A percentile compares a stretch with the other conserved stretches of the same genome.
phyloP scores from a whole-genome alignment of 139 green algal genomes.

The Chlamydomonas incerta region DNA sequence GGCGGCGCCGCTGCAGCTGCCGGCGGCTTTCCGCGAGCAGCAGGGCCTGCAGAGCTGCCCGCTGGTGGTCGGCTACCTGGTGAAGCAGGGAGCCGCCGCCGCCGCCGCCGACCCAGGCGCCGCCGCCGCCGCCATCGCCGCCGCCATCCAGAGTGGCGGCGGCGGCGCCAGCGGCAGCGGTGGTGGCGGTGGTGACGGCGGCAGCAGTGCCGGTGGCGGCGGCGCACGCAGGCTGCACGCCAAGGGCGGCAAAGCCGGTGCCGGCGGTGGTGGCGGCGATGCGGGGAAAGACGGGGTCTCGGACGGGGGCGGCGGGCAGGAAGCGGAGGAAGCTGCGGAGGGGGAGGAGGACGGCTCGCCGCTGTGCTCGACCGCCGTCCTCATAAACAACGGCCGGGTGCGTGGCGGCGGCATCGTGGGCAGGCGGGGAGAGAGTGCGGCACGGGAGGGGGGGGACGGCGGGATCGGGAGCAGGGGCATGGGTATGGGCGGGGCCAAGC shows the following conservation, averaged over 20 bases:
- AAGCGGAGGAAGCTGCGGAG: neutral
- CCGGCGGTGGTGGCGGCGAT: neutral
- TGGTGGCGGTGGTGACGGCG: neutral
- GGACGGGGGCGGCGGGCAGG: neutral
- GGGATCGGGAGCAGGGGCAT: too few relatives aligned
- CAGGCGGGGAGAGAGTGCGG: too few relatives aligned
- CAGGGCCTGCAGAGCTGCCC: slow-evolving; percentile 31
- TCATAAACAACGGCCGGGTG: slow-evolving; percentile 32
- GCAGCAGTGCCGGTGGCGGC: neutral
- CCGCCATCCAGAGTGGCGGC: neutral
- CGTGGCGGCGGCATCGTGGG: too few relatives aligned
- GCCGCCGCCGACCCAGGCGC: neutral
- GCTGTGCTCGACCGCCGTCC: neutral
- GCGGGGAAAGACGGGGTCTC: too few relatives aligned
- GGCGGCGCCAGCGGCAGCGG: neutral
- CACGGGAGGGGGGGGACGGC: too few relatives aligned
- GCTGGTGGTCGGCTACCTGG: slow-evolving; percentile 6
- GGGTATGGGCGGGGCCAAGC: too few relatives aligned
- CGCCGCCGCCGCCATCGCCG: neutral
- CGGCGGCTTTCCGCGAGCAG: neutral
- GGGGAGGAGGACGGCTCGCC: neutral
- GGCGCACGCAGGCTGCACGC: neutral
- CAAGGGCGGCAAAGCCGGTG: neutral
- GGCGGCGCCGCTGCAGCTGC: neutral
- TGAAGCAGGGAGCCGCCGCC: neutral